Conservation (phyloP, 2,329 filamentous ascomycete genomes). For the Pyrenochaeta sp. region DNA sequence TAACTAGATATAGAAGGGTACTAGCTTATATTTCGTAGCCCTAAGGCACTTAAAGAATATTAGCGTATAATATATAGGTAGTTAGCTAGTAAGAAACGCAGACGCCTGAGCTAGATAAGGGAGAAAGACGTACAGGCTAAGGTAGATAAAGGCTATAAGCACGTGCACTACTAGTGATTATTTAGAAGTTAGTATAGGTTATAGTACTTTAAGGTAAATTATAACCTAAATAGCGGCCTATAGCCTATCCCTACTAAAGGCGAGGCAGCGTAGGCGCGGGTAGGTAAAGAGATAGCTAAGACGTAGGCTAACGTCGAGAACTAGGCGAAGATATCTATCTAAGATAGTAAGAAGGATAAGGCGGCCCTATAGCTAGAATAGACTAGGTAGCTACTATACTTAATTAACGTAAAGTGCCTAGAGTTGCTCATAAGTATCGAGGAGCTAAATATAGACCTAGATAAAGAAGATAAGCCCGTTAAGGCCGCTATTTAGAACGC, state of each 20-base stretch:
- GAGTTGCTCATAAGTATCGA: constrained; percentile 19
- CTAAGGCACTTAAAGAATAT: constrained; percentile 5
- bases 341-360: constrained; percentile 11
- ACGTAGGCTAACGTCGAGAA: constrained; percentile 16
- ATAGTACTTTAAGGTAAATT: constrained; percentile 17
- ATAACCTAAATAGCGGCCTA: constrained; percentile 1
- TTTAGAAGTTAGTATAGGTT: constrained; percentile 8
- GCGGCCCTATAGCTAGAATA: constrained; percentile 20
- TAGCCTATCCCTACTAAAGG: constrained; percentile 4
- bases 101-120: background rate
- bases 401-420: constrained; percentile 18
- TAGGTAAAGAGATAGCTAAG: constrained; percentile 11
- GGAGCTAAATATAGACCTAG: constrained; percentile 13
- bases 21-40: constrained; percentile 1
- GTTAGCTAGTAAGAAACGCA: constrained; percentile 5
- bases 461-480: constrained; percentile 13
- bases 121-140: background rate
- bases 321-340: constrained; percentile 12
- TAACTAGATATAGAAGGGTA: constrained; percentile 8
- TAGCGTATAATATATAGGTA: constrained; percentile 4
- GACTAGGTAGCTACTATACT: constrained; percentile 21
- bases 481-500: constrained; percentile 19
- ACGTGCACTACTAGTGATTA: constrained; percentile 5
- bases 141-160: constrained; percentile 7
- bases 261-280: constrained; percentile 11